Evolutionary conservation across 768 basidiomycete genomes (phyloP).

Genomic region (Leccinellum luteum): DNA sequence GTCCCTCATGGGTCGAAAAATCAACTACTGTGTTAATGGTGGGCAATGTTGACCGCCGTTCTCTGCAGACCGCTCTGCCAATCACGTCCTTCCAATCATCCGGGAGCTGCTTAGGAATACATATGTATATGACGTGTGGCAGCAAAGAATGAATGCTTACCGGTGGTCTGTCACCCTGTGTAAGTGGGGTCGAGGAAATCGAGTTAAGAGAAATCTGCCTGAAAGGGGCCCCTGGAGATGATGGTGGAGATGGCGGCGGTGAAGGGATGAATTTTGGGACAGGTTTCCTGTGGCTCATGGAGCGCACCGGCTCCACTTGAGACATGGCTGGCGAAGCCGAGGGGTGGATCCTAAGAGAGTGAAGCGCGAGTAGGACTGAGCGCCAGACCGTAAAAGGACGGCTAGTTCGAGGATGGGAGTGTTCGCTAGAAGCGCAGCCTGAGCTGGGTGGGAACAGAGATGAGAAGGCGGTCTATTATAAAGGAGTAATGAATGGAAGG

Average conservation of each 20-base stretch:
- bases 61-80: slow-evolving; percentile 32
- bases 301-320: slow-evolving; percentile 28
- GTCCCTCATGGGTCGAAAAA: slow-evolving; percentile 25
- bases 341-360: slow-evolving; percentile 3
- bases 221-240: slow-evolving; percentile 34
- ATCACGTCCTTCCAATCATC: slow-evolving; percentile 37
- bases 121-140: slow-evolving; percentile 1
- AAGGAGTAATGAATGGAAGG: slow-evolving; percentile 25
- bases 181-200: slow-evolving; percentile 19
- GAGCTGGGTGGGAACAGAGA: slow-evolving; percentile 21
- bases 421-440: slow-evolving; percentile 20
- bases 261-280: slow-evolving; percentile 67
- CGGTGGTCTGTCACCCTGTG: slow-evolving; percentile 29
- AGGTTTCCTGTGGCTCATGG: slow-evolving; percentile 69
- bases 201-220: slow-evolving; percentile 31
- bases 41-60: slow-evolving; percentile 30
- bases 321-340: slow-evolving; percentile 22
- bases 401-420: slow-evolving; percentile 16
- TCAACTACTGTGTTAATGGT: slow-evolving; percentile 34
- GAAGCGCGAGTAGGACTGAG: slow-evolving; percentile 7
- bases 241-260: slow-evolving; percentile 44
- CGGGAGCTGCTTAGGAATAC: slow-evolving; percentile 24
- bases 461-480: slow-evolving; percentile 31
- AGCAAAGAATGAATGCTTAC: slow-evolving; percentile 18
- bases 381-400: slow-evolving; percentile 7